Conservation (phyloP, 495 filamentous ascomycete genomes). For the Parachaetomium inaequale region DNA sequence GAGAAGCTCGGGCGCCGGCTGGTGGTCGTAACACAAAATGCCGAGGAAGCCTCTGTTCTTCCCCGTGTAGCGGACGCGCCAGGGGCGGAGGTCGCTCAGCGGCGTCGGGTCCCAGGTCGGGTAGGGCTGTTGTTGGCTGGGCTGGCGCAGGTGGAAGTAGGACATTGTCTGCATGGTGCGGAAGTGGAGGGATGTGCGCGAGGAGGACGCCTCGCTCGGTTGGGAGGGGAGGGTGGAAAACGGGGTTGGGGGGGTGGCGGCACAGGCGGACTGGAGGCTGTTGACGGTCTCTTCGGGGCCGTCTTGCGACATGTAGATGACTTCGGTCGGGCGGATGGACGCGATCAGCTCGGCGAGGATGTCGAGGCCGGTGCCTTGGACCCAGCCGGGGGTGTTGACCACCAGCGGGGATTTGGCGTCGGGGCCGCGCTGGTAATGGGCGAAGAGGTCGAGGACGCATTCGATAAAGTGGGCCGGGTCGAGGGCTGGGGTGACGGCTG, state of each 20-base stretch:
- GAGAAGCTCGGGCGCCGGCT: slow-evolving; percentile 37
- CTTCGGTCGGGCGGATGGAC: slow-evolving; percentile 49
- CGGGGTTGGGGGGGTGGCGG: slow-evolving; percentile 12
- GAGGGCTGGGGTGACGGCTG: slow-evolving; percentile 62
- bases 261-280: slow-evolving; percentile 45
- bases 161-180: slow-evolving; percentile 77
- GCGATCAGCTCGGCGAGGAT: slow-evolving; percentile 62
- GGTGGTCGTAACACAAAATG: slow-evolving; percentile 47
- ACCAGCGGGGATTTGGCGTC: slow-evolving; percentile 55
- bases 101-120: slow-evolving; percentile 38
- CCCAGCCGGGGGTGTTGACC: slow-evolving; percentile 81
- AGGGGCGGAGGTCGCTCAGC: slow-evolving; percentile 39
- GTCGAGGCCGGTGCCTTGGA: slow-evolving; percentile 70
- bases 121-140: neutral
- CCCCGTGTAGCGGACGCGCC: slow-evolving; percentile 38
- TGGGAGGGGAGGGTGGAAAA: slow-evolving; percentile 55
- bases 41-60: slow-evolving; percentile 35
- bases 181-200: slow-evolving; percentile 64
- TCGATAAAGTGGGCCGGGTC: slow-evolving; percentile 68
- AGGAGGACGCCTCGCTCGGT: slow-evolving; percentile 56
- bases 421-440: slow-evolving; percentile 53
- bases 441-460: slow-evolving; percentile 64
- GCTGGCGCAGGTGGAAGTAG: slow-evolving; percentile 60
- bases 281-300: slow-evolving; percentile 63
- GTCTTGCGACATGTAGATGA: slow-evolving; percentile 72